These are phyloP conservation scores for Sugiyamaella xylanicola DNA, from an alignment of 1,139 yeast genomes.

Conservation along the genomic window DNA sequence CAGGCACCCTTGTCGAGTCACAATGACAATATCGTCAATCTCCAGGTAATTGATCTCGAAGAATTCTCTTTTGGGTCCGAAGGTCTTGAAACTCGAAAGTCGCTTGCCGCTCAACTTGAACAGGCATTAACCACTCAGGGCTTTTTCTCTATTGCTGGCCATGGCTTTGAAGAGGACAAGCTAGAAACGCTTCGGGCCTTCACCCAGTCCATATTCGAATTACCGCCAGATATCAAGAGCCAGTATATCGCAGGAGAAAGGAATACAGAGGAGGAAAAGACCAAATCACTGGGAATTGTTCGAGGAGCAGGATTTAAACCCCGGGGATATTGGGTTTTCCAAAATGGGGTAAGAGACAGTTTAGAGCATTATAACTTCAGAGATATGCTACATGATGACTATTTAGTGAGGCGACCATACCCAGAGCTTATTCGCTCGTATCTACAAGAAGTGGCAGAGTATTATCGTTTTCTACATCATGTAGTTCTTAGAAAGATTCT, in stretches of 20 bases:
- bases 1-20: slow-evolving; percentile 39
- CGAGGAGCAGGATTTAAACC: slow-evolving; percentile 54
- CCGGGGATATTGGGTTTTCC: slow-evolving; percentile 41
- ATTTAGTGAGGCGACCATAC: slow-evolving; percentile 38
- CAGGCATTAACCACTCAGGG: slow-evolving; percentile 49
- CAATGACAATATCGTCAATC: slow-evolving; percentile 35
- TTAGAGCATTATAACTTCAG: slow-evolving; percentile 23
- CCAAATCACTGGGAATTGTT: slow-evolving; percentile 49
- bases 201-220: slow-evolving; percentile 46
- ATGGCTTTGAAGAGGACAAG: slow-evolving; percentile 43
- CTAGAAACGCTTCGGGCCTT: slow-evolving; percentile 44
- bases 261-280: slow-evolving; percentile 44
- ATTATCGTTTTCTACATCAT: slow-evolving; percentile 34
- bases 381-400: slow-evolving; percentile 48
- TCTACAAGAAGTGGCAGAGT: slow-evolving; percentile 45
- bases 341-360: slow-evolving; percentile 37
- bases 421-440: slow-evolving; percentile 47
- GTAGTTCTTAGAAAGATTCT: slow-evolving; percentile 44
- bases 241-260: slow-evolving; percentile 48
- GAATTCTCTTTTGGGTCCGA: slow-evolving; percentile 45
- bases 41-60: slow-evolving; percentile 47
- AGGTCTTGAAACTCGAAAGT: slow-evolving; percentile 36
- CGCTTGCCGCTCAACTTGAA: slow-evolving; percentile 44
- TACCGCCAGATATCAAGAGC: slow-evolving; percentile 50
- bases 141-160: slow-evolving; percentile 49